phyloP scores from a whole-genome alignment of 2,329 filamentous ascomycete species.

The Fusarium sp. region DNA sequence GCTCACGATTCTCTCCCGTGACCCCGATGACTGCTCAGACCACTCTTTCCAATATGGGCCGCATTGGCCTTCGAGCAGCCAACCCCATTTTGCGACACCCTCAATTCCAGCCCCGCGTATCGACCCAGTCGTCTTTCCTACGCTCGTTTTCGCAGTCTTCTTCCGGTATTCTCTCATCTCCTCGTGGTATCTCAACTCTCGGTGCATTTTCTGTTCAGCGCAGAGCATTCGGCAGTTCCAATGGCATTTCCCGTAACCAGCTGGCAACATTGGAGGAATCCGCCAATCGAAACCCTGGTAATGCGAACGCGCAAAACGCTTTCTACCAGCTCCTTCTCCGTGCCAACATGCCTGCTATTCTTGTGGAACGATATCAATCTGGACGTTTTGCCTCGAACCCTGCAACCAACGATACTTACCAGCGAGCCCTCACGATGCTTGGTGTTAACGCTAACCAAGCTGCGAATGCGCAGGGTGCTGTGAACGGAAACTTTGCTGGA shows the following conservation, averaged over 20 bases:
- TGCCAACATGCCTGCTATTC: constrained; percentile 92
- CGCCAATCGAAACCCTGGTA: constrained; percentile 91
- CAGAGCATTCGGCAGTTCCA: constrained; percentile 54
- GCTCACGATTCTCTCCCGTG: constrained; percentile 6
- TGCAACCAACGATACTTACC: constrained; percentile 80
- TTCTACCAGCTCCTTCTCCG: constrained; percentile 93
- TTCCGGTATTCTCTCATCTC: constrained; percentile 29
- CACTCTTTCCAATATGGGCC: constrained; percentile 39
- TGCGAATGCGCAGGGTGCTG: constrained; percentile 33
- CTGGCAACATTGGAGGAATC: constrained; percentile 89
- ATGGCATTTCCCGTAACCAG: constrained; percentile 67
- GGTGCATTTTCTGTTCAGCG: constrained; percentile 33
- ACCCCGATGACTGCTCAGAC: constrained; percentile 21
- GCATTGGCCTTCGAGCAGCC: constrained; percentile 44
- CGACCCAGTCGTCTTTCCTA: constrained; percentile 32
- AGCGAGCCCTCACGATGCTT: constrained; percentile 69
- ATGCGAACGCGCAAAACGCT: constrained; percentile 86
- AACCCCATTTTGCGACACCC: constrained; percentile 43
- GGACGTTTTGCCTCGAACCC: constrained; percentile 85
- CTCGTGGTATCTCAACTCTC: constrained; percentile 34
- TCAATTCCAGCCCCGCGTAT: constrained; percentile 36
- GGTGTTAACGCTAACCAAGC: constrained; percentile 44
- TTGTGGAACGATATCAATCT: constrained; percentile 89
- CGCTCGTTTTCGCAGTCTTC: constrained; percentile 40
- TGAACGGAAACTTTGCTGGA: constrained; percentile 32